Percentiles rank a stretch among this genome's conserved stretches.
These are phyloP conservation scores for Sclerospora graminicola DNA, from an alignment of 352 stramenopile genomes.

Conservation along the genomic window DNA sequence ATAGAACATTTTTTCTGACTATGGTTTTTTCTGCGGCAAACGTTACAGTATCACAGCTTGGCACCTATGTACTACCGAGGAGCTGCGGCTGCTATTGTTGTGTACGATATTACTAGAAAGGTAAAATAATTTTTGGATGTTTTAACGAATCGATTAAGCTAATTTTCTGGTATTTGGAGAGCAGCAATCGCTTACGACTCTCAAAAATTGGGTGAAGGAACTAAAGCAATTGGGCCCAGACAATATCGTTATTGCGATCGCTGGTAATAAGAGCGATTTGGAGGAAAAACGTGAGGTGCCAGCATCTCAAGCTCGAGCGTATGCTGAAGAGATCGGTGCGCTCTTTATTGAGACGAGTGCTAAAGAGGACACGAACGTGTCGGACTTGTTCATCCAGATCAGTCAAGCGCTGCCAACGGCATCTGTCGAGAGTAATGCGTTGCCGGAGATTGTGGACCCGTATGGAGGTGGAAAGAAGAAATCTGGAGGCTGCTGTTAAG, in stretches of 20 bases:
- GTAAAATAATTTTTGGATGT: slow-evolving; percentile 15
- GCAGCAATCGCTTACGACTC: slow-evolving; percentile 85
- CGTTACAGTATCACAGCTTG: slow-evolving; percentile 88
- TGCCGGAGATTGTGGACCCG: slow-evolving; percentile 79
- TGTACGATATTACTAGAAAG: slow-evolving; percentile 97
- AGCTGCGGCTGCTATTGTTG: slow-evolving; percentile 93
- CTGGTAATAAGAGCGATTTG: slow-evolving; percentile 91
- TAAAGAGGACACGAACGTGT: slow-evolving; percentile 91
- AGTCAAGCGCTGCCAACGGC: slow-evolving; percentile 70
- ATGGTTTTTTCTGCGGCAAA: neutral
- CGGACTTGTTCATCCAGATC: slow-evolving; percentile 89
- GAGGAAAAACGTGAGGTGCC: slow-evolving; percentile 86
- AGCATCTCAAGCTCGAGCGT: slow-evolving; percentile 74
- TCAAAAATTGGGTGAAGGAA: slow-evolving; percentile 94
- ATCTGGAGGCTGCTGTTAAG: slow-evolving; percentile 69
- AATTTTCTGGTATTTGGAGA: neutral
- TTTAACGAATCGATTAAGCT: neutral
- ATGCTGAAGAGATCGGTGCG: slow-evolving; percentile 88
- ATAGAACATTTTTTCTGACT: slow-evolving; percentile 1
- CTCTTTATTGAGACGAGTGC: slow-evolving; percentile 92
- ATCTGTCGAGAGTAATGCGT: slow-evolving; percentile 64
- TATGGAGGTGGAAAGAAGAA: slow-evolving; percentile 82
- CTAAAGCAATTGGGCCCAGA: slow-evolving; percentile 87
- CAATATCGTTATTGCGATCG: slow-evolving; percentile 94
- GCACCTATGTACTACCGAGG: slow-evolving; percentile 98